Evolutionary conservation across 169 alveolate species (phyloP).

Genomic region (Sarcocystis neurona): DNA sequence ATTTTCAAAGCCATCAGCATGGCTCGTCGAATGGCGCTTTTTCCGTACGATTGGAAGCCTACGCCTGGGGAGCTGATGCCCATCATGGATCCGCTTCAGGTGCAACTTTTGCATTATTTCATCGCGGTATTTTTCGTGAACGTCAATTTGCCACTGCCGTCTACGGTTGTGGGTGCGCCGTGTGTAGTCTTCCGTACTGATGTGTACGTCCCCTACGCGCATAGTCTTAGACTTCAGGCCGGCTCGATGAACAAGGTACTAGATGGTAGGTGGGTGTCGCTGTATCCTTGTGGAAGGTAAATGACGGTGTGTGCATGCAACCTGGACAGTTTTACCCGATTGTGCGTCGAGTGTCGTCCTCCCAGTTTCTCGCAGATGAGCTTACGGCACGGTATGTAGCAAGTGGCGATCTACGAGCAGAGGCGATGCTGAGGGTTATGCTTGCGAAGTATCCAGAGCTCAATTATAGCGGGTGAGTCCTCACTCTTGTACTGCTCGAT

Average conservation of each 20-base stretch:
- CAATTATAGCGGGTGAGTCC: conserved; percentile 70
- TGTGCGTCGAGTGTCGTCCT: no score
- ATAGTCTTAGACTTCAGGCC: no score
- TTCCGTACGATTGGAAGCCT: conserved; percentile 84
- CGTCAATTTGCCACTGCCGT: no score
- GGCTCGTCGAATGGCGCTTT: conserved; percentile 83
- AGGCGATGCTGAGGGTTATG: conserved; percentile 78
- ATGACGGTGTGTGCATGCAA: no score
- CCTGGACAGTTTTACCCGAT: no score
- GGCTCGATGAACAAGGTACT: no score
- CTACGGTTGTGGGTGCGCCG: no score
- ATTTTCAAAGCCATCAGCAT: conserved; percentile 79
- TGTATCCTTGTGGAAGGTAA: no score
- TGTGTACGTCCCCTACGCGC: no score
- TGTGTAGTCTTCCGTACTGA: no score
- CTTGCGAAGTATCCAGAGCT: conserved; percentile 74
- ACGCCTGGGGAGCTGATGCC: conserved; percentile 77
- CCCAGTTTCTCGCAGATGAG: conserved; percentile 81
- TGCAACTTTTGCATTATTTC: background rate
- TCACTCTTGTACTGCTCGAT: background rate
- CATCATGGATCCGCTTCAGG: conserved; percentile 77
- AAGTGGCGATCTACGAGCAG: conserved; percentile 77
- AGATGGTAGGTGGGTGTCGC: no score
- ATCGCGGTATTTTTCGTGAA: background rate
- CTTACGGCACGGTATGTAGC: conserved; percentile 73